phyloP scores from a whole-genome alignment of 495 filamentous ascomycete species.

The Aspergillus nidulans region DNA sequence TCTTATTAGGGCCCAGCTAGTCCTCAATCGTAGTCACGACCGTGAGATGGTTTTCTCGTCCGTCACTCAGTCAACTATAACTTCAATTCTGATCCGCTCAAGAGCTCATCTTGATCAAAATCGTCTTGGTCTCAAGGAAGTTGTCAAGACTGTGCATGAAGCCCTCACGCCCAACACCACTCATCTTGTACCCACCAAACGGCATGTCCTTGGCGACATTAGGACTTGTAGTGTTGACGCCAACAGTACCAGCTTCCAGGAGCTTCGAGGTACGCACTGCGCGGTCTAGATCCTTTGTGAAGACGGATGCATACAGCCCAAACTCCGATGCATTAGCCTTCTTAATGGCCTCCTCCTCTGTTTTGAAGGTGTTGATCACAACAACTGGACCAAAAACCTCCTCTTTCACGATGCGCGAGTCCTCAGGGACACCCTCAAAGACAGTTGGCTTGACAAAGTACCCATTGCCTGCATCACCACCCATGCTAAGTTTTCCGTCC shows the following conservation, averaged over 20 bases:
- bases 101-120: constrained; percentile 26
- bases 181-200: constrained; percentile 90
- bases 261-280: constrained; percentile 28
- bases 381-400: constrained; percentile 90
- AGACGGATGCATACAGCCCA: constrained; percentile 76
- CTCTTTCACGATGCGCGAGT: constrained; percentile 59
- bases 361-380: constrained; percentile 71
- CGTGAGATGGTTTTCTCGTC: background rate
- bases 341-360: constrained; percentile 72
- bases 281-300: constrained; percentile 70
- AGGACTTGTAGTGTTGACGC: constrained; percentile 73
- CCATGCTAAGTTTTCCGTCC: constrained; percentile 67
- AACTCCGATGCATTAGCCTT: constrained; percentile 82
- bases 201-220: constrained; percentile 59
- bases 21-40: background rate
- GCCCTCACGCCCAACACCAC: constrained; percentile 74
- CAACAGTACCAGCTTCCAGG: constrained; percentile 62
- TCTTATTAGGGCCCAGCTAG: background rate
- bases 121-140: constrained; percentile 48
- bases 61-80: background rate
- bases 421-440: constrained; percentile 62
- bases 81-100: background rate
- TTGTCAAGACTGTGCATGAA: constrained; percentile 41
- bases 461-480: constrained; percentile 60
- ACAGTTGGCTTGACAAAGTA: constrained; percentile 68